Conservation (phyloP, 495 filamentous ascomycete species). For the Neurospora discreta region DNA sequence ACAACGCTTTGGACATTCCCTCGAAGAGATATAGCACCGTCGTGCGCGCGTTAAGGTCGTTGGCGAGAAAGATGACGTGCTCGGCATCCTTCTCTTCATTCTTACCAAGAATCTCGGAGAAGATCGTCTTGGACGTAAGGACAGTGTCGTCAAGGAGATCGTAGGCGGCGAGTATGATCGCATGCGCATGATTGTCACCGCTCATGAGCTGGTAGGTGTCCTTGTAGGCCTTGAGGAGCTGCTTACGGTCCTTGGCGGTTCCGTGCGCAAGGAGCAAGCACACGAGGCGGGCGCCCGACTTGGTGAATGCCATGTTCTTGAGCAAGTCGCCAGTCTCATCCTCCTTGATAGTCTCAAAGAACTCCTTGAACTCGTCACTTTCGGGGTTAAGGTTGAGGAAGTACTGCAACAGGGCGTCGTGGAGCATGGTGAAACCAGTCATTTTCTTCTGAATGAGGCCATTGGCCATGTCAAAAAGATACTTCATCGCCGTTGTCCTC, state of each 20-base stretch:
- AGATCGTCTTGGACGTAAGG: constrained; percentile 70
- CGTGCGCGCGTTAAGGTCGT: constrained; percentile 61
- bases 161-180: constrained; percentile 70
- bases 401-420: constrained; percentile 97
- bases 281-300: constrained; percentile 71
- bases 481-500: constrained; percentile 71
- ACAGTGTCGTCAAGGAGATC: constrained; percentile 93
- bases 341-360: constrained; percentile 79
- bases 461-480: constrained; percentile 75
- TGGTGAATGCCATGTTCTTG: constrained; percentile 93
- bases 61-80: constrained; percentile 52
- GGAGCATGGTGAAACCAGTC: constrained; percentile 89
- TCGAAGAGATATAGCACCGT: constrained; percentile 78
- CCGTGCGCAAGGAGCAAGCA: constrained; percentile 72
- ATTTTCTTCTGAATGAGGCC: constrained; percentile 88
- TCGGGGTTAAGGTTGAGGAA: constrained; percentile 68
- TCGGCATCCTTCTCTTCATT: constrained; percentile 38
- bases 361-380: constrained; percentile 71
- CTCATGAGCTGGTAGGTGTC: constrained; percentile 75
- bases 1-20: constrained; percentile 56
- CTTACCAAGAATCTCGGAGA: constrained; percentile 70
- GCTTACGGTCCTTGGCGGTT: constrained; percentile 84
- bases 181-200: constrained; percentile 64
- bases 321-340: constrained; percentile 81
- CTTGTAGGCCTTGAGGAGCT: constrained; percentile 75